phyloP scores from a whole-genome alignment of 352 stramenopile species.

The Globisporangium irregulare region DNA sequence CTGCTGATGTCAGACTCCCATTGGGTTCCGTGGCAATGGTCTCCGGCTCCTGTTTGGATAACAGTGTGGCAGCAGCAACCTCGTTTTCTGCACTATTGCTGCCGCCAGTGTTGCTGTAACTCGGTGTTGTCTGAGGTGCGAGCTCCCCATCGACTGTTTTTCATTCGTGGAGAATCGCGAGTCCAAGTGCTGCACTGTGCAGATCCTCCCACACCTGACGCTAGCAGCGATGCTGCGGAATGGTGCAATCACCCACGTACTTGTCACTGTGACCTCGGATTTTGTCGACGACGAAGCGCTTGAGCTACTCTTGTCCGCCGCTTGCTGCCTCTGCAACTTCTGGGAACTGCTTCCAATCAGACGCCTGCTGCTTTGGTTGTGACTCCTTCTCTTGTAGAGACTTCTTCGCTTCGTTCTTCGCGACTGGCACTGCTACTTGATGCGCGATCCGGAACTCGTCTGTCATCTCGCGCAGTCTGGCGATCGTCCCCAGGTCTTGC shows the following conservation, averaged over 20 bases:
- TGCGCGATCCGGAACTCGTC: neutral
- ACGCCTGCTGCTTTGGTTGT: too few species aligned
- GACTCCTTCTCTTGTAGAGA: too few species aligned
- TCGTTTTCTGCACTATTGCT: neutral
- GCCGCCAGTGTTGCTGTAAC: neutral
- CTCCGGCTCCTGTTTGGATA: neutral
- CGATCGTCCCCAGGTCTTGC: neutral
- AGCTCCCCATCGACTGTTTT: neutral
- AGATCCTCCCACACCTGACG: neutral
- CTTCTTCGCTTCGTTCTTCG: too few species aligned
- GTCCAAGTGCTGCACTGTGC: neutral
- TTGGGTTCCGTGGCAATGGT: neutral
- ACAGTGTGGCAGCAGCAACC: neutral
- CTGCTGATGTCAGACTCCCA: neutral
- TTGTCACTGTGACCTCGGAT: neutral
- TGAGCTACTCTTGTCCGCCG: constrained; percentile 1
- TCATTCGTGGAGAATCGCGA: neutral
- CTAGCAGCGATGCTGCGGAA: too few species aligned
- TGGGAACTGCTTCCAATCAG: too few species aligned
- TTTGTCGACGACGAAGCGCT: neutral
- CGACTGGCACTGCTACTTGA: neutral
- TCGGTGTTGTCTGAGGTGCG: neutral
- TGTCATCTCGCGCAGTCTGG: neutral
- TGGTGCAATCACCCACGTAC: neutral
- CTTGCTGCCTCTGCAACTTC: neutral